Percentiles rank a stretch among this genome's conserved stretches.
phyloP scores from a whole-genome alignment of 2,329 filamentous ascomycete genomes.

The Exophiala spinifera region DNA sequence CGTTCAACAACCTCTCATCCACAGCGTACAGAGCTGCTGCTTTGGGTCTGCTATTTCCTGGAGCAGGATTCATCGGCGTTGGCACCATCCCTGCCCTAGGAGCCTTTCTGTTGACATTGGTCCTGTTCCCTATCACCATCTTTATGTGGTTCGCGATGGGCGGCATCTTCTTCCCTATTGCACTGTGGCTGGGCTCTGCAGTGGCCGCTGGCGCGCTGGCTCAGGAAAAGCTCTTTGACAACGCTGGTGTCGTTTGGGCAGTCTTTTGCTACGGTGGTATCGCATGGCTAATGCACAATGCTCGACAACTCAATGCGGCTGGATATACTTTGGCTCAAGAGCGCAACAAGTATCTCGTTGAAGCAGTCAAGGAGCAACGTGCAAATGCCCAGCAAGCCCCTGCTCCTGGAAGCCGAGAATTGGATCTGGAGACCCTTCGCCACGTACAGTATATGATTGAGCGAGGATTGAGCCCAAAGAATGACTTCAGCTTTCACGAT shows the following conservation, averaged over 20 bases:
- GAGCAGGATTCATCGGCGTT: conserved; percentile 20
- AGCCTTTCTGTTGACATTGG: conserved; percentile 11
- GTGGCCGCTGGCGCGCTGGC: conserved; percentile 14
- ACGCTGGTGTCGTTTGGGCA: conserved; percentile 4
- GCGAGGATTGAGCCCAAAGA: conserved; percentile 13
- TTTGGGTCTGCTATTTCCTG: conserved; percentile 13
- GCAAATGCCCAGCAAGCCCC: no score
- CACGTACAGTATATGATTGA: conserved; percentile 20
- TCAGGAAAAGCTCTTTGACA: conserved; percentile 12
- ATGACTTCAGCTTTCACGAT: conserved; percentile 23
- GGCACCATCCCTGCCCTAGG: conserved; percentile 15
- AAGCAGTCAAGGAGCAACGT: conserved; percentile 16
- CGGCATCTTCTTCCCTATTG: conserved; percentile 19
- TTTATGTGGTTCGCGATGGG: conserved; percentile 25
- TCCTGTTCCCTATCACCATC: conserved; percentile 17
- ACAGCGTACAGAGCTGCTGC: conserved; percentile 14
- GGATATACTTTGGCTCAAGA: conserved; percentile 8
- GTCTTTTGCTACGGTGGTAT: conserved; percentile 14
- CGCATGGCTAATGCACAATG: conserved; percentile 8
- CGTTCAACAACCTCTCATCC: conserved; percentile 19
- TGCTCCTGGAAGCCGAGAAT: conserved; percentile 14
- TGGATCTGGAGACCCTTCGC: conserved; percentile 14
- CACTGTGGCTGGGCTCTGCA: conserved; percentile 16
- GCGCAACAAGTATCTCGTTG: conserved; percentile 19
- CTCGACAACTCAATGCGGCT: conserved; percentile 2